phyloP scores from a whole-genome alignment of 2,329 filamentous ascomycete species.

The Alternaria arbusti region DNA sequence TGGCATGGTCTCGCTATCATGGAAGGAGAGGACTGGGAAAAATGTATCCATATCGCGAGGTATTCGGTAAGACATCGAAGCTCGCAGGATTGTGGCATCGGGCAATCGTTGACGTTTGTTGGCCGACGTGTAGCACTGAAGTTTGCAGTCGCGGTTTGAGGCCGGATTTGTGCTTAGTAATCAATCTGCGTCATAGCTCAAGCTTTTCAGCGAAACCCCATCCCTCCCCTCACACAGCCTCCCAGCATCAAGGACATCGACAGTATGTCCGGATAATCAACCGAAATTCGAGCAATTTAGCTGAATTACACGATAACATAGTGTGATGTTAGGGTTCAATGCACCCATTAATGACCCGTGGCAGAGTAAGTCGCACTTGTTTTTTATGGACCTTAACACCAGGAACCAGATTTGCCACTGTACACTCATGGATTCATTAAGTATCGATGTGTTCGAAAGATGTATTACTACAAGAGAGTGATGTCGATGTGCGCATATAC shows the following conservation, averaged over 20 bases:
- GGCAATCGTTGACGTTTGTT: not conserved
- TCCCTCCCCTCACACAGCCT: not conserved
- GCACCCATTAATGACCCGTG: not conserved
- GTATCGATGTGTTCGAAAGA: not conserved
- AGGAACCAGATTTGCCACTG: not conserved
- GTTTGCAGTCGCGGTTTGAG: not conserved
- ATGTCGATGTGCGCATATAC: not conserved
- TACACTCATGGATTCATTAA: not conserved
- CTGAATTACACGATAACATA: not conserved
- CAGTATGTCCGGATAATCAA: not conserved
- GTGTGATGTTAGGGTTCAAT: not conserved
- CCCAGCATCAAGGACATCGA: not conserved
- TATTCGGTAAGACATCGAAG: accelerated
- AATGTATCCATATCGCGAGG: no score
- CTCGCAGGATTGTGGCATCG: accelerated
- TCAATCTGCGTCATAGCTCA: not conserved
- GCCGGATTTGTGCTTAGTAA: not conserved
- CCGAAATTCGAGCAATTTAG: not conserved
- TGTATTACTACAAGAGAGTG: not conserved
- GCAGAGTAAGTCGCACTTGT: not conserved
- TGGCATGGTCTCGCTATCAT: no score
- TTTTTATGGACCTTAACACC: not conserved
- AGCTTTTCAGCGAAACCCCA: not conserved
- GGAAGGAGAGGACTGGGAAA: no score
- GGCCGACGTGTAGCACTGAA: not conserved